Evolutionary conservation across 768 basidiomycete species (phyloP).

Genomic region (Boletus fagicola): DNA sequence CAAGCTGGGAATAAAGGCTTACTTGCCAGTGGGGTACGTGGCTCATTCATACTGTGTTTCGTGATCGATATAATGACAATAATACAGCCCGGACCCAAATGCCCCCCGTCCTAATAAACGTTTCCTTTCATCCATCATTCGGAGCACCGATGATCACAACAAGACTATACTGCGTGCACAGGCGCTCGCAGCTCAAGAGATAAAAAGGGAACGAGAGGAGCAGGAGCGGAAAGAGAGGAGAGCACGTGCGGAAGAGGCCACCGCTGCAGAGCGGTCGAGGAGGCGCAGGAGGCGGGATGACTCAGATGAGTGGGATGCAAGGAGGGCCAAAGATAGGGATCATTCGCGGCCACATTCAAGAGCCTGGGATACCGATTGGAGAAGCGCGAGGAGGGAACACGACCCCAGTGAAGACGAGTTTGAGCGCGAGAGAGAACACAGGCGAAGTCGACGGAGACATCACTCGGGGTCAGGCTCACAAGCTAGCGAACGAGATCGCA

Average conservation of each 20-base stretch:
- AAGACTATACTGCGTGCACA: slow-evolving; percentile 75
- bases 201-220: slow-evolving; percentile 67
- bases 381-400: slow-evolving; percentile 42
- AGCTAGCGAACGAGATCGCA: slow-evolving; percentile 19
- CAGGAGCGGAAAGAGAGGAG: slow-evolving; percentile 59
- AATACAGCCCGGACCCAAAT: slow-evolving; percentile 59
- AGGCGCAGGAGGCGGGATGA: slow-evolving; percentile 35
- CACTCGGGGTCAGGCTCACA: slow-evolving; percentile 34
- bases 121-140: slow-evolving; percentile 81
- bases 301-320: slow-evolving; percentile 33
- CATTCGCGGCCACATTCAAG: slow-evolving; percentile 42
- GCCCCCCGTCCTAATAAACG: slow-evolving; percentile 82
- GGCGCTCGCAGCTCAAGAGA: slow-evolving; percentile 67
- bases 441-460: slow-evolving; percentile 23
- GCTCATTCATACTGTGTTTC: slow-evolving; percentile 16
- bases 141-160: slow-evolving; percentile 95
- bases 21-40: slow-evolving; percentile 56
- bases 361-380: slow-evolving; percentile 44
- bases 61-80: background rate
- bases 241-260: slow-evolving; percentile 74
- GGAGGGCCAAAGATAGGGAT: slow-evolving; percentile 44
- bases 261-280: slow-evolving; percentile 58
- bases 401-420: slow-evolving; percentile 38
- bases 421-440: slow-evolving; percentile 19
- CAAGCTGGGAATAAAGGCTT: slow-evolving; percentile 76